Conservation (phyloP, 257 asterid genomes). For the Primulina tabacum region DNA sequence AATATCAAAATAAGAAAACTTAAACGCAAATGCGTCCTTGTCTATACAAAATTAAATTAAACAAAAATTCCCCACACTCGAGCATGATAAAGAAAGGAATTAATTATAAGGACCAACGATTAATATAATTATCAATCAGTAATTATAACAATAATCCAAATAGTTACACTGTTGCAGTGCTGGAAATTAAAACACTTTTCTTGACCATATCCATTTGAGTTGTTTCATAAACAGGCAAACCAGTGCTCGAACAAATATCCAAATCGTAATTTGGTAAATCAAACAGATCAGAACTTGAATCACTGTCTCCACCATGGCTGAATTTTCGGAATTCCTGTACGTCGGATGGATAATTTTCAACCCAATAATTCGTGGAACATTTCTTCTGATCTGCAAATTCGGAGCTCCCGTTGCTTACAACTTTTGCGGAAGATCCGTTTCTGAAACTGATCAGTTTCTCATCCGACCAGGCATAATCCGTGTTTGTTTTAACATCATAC, state of each 20-base stretch:
- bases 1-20: too few species aligned
- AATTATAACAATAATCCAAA: neutral
- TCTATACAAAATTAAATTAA: conserved; percentile 11
- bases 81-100: conserved; percentile 16
- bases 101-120: neutral
- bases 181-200: conserved; percentile 28
- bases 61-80: conserved; percentile 24
- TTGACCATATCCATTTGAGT: conserved; percentile 37
- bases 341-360: conserved; percentile 21
- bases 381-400: conserved; percentile 29
- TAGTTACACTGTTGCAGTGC: conserved; percentile 10
- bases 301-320: conserved; percentile 55
- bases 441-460: conserved; percentile 26
- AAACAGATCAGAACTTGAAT: conserved; percentile 87
- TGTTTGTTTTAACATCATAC: conserved; percentile 19
- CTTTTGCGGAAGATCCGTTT: conserved; percentile 12
- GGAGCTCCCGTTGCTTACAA: conserved; percentile 15
- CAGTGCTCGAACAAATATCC: conserved; percentile 31
- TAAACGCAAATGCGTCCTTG: neutral
- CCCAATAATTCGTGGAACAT: conserved; percentile 23
- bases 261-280: conserved; percentile 73
- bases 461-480: conserved; percentile 30
- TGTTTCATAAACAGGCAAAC: conserved; percentile 51
- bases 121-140: neutral
- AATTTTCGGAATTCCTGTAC: conserved; percentile 35